Evolutionary conservation across 371 early-diverging fungal genomes (phyloP).

Genomic region (Sporodiniella umbellata): DNA sequence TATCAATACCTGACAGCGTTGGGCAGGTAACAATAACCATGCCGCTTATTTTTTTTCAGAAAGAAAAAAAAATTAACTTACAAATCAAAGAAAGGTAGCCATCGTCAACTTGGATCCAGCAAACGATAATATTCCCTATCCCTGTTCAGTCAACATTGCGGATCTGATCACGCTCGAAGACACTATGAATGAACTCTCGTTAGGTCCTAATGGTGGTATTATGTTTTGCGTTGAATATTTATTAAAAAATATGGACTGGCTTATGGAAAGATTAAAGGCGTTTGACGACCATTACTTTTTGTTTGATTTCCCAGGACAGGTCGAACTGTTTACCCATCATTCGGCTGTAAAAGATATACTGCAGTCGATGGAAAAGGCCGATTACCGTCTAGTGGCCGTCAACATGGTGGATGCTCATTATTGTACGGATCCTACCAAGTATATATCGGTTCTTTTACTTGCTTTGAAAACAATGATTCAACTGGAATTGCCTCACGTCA

Average conservation of each 20-base stretch:
- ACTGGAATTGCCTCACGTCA: slow-evolving; percentile 94
- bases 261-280: slow-evolving; percentile 76
- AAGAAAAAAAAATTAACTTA: not conserved
- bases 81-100: slow-evolving; percentile 62
- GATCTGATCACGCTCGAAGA: slow-evolving; percentile 96
- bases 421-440: slow-evolving; percentile 91
- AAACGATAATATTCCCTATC: slow-evolving; percentile 84
- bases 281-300: slow-evolving; percentile 84
- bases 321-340: slow-evolving; percentile 98
- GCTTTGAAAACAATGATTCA: slow-evolving; percentile 90
- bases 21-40: slow-evolving; percentile 54
- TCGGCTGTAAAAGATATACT: slow-evolving; percentile 77
- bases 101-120: slow-evolving; percentile 99
- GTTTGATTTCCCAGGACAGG: slow-evolving; percentile 99
- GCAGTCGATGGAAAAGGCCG: slow-evolving; percentile 66
- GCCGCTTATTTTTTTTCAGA: not conserved
- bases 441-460: slow-evolving; percentile 84
- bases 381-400: slow-evolving; percentile 83
- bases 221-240: slow-evolving; percentile 96
- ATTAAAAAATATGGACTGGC: slow-evolving; percentile 92
- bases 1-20: slow-evolving; percentile 82
- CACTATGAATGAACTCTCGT: slow-evolving; percentile 90
- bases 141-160: slow-evolving; percentile 86
- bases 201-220: slow-evolving; percentile 99
- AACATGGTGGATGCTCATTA: slow-evolving; percentile 94